Percentiles rank a stretch among this genome's conserved stretches.
These are phyloP conservation scores for Calcarisporium arbuscula DNA, from an alignment of 2,329 filamentous ascomycete species.

Conservation along the genomic window DNA sequence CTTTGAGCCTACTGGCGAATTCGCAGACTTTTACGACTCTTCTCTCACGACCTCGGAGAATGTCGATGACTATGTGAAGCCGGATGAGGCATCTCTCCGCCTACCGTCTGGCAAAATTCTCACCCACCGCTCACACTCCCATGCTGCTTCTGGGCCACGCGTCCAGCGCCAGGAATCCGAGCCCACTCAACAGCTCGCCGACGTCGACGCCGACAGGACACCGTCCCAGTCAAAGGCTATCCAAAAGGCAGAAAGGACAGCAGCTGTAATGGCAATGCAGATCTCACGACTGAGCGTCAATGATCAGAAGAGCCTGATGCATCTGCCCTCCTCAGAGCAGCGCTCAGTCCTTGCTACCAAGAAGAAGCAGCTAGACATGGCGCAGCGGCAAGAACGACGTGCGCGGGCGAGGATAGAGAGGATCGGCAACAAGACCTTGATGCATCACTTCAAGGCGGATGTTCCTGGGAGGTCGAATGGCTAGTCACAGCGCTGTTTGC, in stretches of 20 bases:
- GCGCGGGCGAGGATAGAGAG: conserved; percentile 9
- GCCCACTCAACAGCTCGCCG: too few relatives aligned
- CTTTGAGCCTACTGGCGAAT: conserved; percentile 34
- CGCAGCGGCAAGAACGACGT: conserved; percentile 9
- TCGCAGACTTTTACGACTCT: conserved; percentile 30
- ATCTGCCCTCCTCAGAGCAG: conserved; percentile 12
- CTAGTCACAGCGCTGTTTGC: too few relatives aligned
- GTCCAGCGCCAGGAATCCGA: too few relatives aligned
- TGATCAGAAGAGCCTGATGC: conserved; percentile 14
- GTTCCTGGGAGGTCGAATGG: neutral
- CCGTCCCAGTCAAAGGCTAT: too few relatives aligned
- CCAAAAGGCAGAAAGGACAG: too few relatives aligned
- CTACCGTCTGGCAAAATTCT: conserved; percentile 30
- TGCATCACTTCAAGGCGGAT: conserved; percentile 11
- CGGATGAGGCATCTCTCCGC: conserved; percentile 17
- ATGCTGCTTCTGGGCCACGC: too few relatives aligned
- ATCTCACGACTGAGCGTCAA: conserved; percentile 9
- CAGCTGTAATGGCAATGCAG: conserved; percentile 2
- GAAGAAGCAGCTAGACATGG: conserved; percentile 9
- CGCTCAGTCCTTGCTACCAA: conserved; percentile 12
- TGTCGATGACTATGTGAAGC: conserved; percentile 11
- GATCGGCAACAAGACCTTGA: conserved; percentile 12
- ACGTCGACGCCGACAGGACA: too few relatives aligned
- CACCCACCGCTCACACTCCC: conserved; percentile 13
- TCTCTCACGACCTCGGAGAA: neutral